Base-by-base conservation (phyloP, 2,329 filamentous ascomycete species). In the Claviceps spartinae region DNA sequence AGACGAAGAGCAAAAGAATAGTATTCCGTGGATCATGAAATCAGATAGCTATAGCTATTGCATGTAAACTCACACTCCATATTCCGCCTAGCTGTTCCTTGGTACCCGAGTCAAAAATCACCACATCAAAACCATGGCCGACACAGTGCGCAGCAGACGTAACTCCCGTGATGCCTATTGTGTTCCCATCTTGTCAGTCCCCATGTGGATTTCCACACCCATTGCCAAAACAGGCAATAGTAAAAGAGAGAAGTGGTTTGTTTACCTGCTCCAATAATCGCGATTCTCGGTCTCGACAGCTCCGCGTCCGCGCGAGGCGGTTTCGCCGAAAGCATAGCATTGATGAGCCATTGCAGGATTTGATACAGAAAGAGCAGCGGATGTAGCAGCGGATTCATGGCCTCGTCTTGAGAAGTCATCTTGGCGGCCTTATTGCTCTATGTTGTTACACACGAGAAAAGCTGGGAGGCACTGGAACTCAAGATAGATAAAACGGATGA, bases 61-160 rank as follows among this genome's bases (percentile, higher is more conserved):
- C 22, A 34, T 11, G 26, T 2, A 24, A 26, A 5, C 79, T 63
- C 68, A 85, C 82, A 62, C 81, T 87, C 86, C 87, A 91, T 37
- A 91, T 91, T 0, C 87, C 87, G 16, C 86, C 86, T 0, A 94
- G 65, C 24, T 79, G 73, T 16, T 85, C 75, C 56, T 81, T 72
- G 4, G 74, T 67, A 1, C 85, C 84, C 7, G 80, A 78, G 63
- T 94, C 88, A 57, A 94, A 94, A 41, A 94, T 78, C 20, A 78
- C 76, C 6, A 88, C 84, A 56, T 93, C 86, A 58, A 91, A 91
- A 45, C 87, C 87, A 78, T 93, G 86, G 1, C 88, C 88, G 38
- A 90, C 80, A 62, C 86, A 89, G 64, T 94, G 88, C 1, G 86
- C 81, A 0, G 88, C 88, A 7, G 86, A 81, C 1, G 86, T 87